Conservation (phyloP, 192 early-diverging fungal genomes). For the Jimgerdemannia flammicorona region DNA sequence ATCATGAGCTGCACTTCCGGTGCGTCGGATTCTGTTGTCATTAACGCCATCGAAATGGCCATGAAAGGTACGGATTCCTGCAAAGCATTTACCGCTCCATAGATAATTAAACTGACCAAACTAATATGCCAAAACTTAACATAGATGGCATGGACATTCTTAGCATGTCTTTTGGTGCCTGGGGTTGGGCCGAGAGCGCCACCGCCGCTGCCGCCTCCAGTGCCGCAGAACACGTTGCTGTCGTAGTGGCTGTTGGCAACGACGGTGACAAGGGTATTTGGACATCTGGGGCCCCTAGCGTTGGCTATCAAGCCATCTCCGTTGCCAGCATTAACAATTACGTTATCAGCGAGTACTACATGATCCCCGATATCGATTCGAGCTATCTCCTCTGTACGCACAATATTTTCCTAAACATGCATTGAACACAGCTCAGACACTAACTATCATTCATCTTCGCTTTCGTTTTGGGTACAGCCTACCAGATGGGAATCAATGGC, state of each 20-base stretch:
- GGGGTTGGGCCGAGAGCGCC: slow-evolving; percentile 50
- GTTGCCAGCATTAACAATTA: slow-evolving; percentile 57
- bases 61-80: slow-evolving; percentile 16
- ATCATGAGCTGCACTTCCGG: slow-evolving; percentile 53
- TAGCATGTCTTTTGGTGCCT: slow-evolving; percentile 61
- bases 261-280: slow-evolving; percentile 58
- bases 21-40: slow-evolving; percentile 47
- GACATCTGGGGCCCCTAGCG: slow-evolving; percentile 43
- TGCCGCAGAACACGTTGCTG: slow-evolving; percentile 44
- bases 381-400: too few species aligned
- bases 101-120: too few species aligned
- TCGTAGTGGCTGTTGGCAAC: slow-evolving; percentile 74
- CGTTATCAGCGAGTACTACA: slow-evolving; percentile 12
- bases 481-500: too few species aligned
- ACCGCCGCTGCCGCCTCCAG: slow-evolving; percentile 38
- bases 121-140: slow-evolving; percentile 7
- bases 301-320: slow-evolving; percentile 48
- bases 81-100: neutral
- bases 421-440: too few species aligned
- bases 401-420: too few species aligned
- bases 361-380: neutral
- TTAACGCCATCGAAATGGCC: slow-evolving; percentile 49
- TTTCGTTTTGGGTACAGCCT: too few species aligned
- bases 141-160: slow-evolving; percentile 41
- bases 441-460: too few species aligned